phyloP scores from a whole-genome alignment of 164 flowering plant genomes.

The Houttuynia cordata region DNA sequence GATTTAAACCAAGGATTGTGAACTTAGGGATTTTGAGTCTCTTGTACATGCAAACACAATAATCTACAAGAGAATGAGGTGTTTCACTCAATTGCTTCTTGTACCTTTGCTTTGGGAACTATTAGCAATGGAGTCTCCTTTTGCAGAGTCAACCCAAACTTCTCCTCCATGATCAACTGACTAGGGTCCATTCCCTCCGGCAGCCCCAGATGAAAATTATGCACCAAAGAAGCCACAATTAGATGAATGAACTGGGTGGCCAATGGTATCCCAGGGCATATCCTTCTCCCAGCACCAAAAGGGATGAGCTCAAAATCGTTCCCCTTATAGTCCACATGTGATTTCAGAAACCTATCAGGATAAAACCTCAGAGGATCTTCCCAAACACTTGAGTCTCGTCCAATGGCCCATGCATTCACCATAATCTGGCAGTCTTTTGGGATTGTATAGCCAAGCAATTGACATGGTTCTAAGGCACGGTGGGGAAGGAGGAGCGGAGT shows the following conservation, averaged over 20 bases:
- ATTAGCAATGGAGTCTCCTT: constrained; percentile 13
- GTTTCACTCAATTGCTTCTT: not conserved
- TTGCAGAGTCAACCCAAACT: constrained; percentile 18
- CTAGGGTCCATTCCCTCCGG: constrained; percentile 10
- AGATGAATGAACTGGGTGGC: constrained; percentile 11
- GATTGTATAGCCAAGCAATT: too few species aligned
- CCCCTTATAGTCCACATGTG: constrained; percentile 9
- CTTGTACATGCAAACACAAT: too few species aligned
- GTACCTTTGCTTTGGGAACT: constrained; percentile 3
- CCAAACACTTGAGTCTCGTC: constrained; percentile 13
- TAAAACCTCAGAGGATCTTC: constrained; percentile 7
- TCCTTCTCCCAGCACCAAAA: constrained; percentile 7
- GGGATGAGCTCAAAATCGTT: constrained; percentile 10
- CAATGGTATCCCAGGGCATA: too few species aligned
- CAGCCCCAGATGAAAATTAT: constrained; percentile 13
- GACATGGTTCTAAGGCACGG: constrained; percentile 1
- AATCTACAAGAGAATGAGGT: too few species aligned
- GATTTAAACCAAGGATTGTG: too few species aligned
- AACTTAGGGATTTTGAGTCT: too few species aligned
- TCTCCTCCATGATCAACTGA: constrained; percentile 17
- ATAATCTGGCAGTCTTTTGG: constrained; percentile 9
- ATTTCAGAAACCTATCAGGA: constrained; percentile 6
- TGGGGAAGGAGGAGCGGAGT: constrained; percentile 11
- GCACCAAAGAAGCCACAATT: constrained; percentile 15
- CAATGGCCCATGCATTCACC: constrained; percentile 13